Base-by-base conservation (phyloP, 208 protist genomes). In the Acanthamoeba culbertsoni region DNA sequence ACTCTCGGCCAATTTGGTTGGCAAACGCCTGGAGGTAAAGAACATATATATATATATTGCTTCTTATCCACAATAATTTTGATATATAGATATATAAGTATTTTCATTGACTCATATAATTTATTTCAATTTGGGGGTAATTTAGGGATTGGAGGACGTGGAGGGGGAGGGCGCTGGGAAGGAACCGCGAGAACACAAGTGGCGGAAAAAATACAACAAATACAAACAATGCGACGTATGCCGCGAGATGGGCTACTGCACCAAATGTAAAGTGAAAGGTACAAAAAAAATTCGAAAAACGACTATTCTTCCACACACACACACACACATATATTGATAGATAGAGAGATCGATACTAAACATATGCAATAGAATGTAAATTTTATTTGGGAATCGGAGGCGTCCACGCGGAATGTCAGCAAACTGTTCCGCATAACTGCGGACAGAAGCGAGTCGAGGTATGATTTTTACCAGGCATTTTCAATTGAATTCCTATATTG, bases 191-290 rank as follows among this genome's bases (percentile, higher is more conserved):
- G 63, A 75, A 23, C 63, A 75, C 63, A 75, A 75, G 63, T 75
- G 63, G 63, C 28, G 37, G n/a, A 75, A 75, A 35, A 75, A 75
- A 35, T 75, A 75, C 63, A 75, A 75, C 63, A 75, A 75, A 23
- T 75, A 75, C 63, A 75, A 75, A 26, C 63, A 75, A 75, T 75
- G 63, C 37, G 63, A 75, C 37, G 63, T 75, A 6, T 75, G 63
- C 63, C 8, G 63, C 23, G 63, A 75, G 63, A 75, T 75, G 63
- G 63, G 63, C 63, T 75, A 75, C 63, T 75, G 63, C 37, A 75
- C 63, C 63, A 75, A 75, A 43, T 75, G 63, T 75, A 75, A 75
- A 75, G 63, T 20, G 4, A 37, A 37, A 37, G 63, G 63, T 75
- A 42, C 31, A 35, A 3, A 2, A 6, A n/a, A 37, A 28, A 18